Evolutionary conservation across 805 yeast genomes (phyloP).

Genomic region (Kodamaea neixiangensis): DNA sequence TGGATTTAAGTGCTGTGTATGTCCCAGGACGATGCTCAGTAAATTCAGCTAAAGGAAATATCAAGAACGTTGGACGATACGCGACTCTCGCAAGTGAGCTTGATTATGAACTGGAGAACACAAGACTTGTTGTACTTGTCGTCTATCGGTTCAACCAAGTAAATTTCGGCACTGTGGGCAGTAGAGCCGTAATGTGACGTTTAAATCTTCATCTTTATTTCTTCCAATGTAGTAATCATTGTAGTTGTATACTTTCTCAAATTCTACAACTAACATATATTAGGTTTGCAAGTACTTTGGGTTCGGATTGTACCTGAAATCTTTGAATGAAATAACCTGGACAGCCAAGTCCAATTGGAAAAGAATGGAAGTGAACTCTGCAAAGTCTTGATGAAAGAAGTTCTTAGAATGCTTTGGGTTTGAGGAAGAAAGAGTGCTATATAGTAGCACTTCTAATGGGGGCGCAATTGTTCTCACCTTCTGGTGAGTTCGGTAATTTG

Average conservation of each 20-base stretch:
- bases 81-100: too few species aligned
- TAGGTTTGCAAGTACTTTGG: conserved; percentile 5
- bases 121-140: too few species aligned
- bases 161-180: too few species aligned
- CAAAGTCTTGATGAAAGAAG: conserved; percentile 16
- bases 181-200: too few species aligned
- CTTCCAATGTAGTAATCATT: not conserved
- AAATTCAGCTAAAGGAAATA: too few species aligned
- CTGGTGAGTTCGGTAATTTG: not conserved
- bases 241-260: not conserved
- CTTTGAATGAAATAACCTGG: conserved; percentile 12
- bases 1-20: too few species aligned
- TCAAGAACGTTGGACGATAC: too few species aligned
- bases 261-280: conserved; percentile 4
- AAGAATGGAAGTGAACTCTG: conserved; percentile 16
- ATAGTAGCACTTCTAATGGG: conserved; percentile 25
- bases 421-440: conserved; percentile 25
- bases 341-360: conserved; percentile 20
- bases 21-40: too few species aligned
- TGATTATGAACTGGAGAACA: too few species aligned
- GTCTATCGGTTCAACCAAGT: too few species aligned
- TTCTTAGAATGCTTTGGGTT: conserved; percentile 20
- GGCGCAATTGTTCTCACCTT: conserved; percentile 16
- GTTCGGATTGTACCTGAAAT: conserved; percentile 15
- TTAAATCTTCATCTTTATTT: too few species aligned